These are phyloP conservation scores for Suillus lakei DNA, from an alignment of 768 basidiomycete species.

Conservation along the genomic window DNA sequence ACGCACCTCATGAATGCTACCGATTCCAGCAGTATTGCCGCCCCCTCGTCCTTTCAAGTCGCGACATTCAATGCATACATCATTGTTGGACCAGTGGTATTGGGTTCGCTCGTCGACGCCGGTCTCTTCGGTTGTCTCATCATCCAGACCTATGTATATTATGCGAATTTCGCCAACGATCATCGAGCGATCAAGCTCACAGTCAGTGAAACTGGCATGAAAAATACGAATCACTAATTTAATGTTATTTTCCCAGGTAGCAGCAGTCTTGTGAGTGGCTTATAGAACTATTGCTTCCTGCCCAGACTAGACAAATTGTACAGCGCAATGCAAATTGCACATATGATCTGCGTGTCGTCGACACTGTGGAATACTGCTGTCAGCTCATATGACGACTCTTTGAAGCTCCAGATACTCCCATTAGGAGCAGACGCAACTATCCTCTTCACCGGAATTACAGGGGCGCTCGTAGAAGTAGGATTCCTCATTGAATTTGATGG, in stretches of 20 bases:
- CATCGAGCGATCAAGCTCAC: slow-evolving; percentile 4
- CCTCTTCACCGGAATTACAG: not conserved
- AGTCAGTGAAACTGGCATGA: slow-evolving; percentile 4
- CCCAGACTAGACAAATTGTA: not conserved
- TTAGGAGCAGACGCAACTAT: not conserved
- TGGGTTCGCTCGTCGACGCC: slow-evolving; percentile 13
- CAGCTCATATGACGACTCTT: not conserved
- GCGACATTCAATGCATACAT: not conserved
- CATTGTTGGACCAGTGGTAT: slow-evolving; percentile 16
- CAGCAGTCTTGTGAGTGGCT: slow-evolving; percentile 5
- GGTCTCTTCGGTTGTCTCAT: slow-evolving; percentile 17
- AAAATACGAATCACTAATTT: not conserved
- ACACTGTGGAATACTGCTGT: not conserved
- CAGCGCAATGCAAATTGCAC: not conserved
- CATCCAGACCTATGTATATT: slow-evolving; percentile 18
- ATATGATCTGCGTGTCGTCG: not conserved
- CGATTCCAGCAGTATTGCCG: not conserved
- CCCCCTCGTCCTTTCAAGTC: not conserved
- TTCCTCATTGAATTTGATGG: not conserved
- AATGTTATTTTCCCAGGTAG: not conserved
- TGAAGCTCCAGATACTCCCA: not conserved
- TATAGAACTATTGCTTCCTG: not conserved
- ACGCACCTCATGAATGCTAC: not conserved
- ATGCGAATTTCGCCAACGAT: slow-evolving; percentile 15
- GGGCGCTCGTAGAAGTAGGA: not conserved